Base-by-base conservation (phyloP, 306 rosid genomes). In the Vigna hirtella region DNA sequence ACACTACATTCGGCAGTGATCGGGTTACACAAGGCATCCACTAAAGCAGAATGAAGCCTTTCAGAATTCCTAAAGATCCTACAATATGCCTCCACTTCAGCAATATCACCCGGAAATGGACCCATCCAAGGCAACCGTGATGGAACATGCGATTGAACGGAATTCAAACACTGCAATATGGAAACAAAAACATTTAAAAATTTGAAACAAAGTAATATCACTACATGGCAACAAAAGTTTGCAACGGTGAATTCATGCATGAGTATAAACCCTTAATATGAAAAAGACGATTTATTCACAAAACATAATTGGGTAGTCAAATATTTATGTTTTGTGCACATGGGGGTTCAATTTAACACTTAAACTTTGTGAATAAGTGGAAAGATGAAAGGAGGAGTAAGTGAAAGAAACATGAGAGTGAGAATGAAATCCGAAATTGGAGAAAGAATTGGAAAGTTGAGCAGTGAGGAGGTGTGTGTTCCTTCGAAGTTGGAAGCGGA, bases 71-170 rank as follows among this genome's bases (percentile, higher is more conserved):
- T 84, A 79, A 95, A 91, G 81, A 95, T 95, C 84, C 98, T 88
- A 87, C 98, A 95, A 63, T 91, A 95, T 11, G 98, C 96, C 85
- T 95, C 99, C 65, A 95, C 88, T 91, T 93, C 99, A 11, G 99
- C 96, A 82, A 95, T 91, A 78, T 95, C 99, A 38, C 99, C 99
- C 0, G 98, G 99, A 84, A 95, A 83, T 18, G 99, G 98, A 77
- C 99, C 98, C 45, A 88, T 36, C 93, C 91, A 85, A 28, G 83
- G 88, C 47, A 84, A 83, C 82, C 84, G 83, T 14, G 89, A 75
- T 32, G 78, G 81, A 66, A 80, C 88, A 72, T 82, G 80, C 73
- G 79, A 78, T 83, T 66, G 85, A 77, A 66, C 77, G 53, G 85
- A 48, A 84, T 87, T 85, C 89, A 78, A 78, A 48, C 65, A 62